Base-by-base conservation (phyloP, 1,284 basidiomycete genomes). In the Cronartium ribicola region DNA sequence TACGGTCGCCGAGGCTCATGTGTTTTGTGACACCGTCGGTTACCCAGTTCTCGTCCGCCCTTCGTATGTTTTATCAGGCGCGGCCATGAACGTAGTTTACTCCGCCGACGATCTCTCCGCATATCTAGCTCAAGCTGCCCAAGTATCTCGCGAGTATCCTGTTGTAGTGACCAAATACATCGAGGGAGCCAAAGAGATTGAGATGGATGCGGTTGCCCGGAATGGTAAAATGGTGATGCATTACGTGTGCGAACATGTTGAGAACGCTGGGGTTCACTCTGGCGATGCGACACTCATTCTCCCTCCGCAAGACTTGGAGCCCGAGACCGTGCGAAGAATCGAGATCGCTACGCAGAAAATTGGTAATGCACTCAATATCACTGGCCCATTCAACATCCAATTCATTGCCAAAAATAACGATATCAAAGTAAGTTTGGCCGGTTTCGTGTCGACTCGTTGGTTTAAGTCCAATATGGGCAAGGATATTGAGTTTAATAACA, bases 401-500 rank as follows among this genome's bases (percentile, higher is more conserved):
- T 97, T 98, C 84, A 97, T 98, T 79, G 94, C 94, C 75, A 98
- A 98, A 87, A 91, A 98, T 84, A 98, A 98, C 84, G 95, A 98
- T 83, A 98, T 74, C 39, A 74, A 74, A 60, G 72, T 74, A 11
- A 41, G 72, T 66, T 37, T 20, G 17, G 11, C 29, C 29, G 7
- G 39, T 7, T 37, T 36, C 6, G 29, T 17, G 20, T 64, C 37
- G 41, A 43, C 20, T 65, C 4, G 17, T 65, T 44, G 39, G 22
- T 40, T 10, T n/a, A 5, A 3, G 29, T 46, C 59, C 60, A 22
- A 1, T 69, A 8, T 17, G 5, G 44, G 55, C 66, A 22, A 29
- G 29, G 29, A 29, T 29, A 13, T 48, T 48, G 46, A 13, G 13
- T 13, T 3, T 13, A 3, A 48, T 2, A 48, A n/a, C 46, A 48